These are phyloP conservation scores for Salix arbutifolia DNA, from an alignment of 345 rosid genomes.

Conservation along the genomic window DNA sequence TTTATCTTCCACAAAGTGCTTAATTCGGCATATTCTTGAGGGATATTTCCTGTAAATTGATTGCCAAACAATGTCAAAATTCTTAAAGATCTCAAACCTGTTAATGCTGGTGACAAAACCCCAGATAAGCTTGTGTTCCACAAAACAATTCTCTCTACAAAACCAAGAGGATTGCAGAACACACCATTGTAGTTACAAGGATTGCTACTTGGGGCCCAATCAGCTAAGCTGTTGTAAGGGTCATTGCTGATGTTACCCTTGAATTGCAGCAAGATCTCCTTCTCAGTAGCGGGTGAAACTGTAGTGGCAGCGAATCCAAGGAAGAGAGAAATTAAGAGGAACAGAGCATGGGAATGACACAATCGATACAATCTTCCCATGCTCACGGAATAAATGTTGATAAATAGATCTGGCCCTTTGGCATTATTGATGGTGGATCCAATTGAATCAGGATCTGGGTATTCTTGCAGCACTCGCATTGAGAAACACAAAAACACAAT, in stretches of 20 bases:
- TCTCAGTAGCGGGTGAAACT: conserved; percentile 45
- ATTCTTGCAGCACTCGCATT: conserved; percentile 2
- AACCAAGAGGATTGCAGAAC: conserved; percentile 61
- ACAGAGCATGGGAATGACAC: conserved; percentile 42
- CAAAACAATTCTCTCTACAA: conserved; percentile 76
- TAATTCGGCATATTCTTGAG: conserved; percentile 57
- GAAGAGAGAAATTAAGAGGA: conserved; percentile 38
- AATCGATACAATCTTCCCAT: conserved; percentile 49
- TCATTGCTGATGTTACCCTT: conserved; percentile 64
- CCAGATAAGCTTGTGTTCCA: conserved; percentile 86
- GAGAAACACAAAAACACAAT: conserved; percentile 20
- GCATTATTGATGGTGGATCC: conserved; percentile 53
- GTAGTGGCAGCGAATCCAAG: conserved; percentile 24
- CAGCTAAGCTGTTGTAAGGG: conserved; percentile 55
- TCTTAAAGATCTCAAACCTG: conserved; percentile 66
- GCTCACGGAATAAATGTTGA: conserved; percentile 33
- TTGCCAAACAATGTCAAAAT: conserved; percentile 88
- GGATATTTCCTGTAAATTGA: conserved; percentile 74
- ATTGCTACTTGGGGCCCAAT: conserved; percentile 59
- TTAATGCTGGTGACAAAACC: conserved; percentile 56
- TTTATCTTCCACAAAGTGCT: conserved; percentile 85
- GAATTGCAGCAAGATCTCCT: conserved; percentile 78
- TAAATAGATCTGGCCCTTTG: conserved; percentile 55
- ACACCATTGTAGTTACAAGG: conserved; percentile 75
- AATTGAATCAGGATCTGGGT: conserved; percentile 17